Conservation (phyloP, 345 rosid species). For the Brassica nigra region DNA sequence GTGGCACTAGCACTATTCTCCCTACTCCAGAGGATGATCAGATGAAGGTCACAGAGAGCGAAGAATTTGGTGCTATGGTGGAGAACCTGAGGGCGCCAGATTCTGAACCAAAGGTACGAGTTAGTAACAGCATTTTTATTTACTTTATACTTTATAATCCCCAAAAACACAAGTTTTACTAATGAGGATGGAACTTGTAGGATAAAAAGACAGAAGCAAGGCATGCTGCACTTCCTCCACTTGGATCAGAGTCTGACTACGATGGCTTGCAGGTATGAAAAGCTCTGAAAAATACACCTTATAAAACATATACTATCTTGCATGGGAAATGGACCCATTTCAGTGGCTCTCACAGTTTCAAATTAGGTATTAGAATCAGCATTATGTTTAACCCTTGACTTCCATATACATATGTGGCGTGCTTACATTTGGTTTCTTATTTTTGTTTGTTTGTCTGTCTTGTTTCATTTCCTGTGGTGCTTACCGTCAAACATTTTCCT, state of each 20-base stretch:
- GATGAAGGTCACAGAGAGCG: conserved; percentile 54
- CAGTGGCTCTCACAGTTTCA: conserved; percentile 10
- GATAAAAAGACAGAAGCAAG: conserved; percentile 55
- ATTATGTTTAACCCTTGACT: background rate
- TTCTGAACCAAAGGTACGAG: conserved; percentile 52
- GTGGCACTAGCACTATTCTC: conserved; percentile 31
- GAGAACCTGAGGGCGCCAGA: conserved; percentile 58
- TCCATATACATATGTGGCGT: background rate
- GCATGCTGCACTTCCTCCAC: conserved; percentile 55
- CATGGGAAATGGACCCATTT: background rate
- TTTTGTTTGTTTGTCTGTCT: background rate
- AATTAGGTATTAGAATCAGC: background rate
- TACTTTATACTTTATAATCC: too few species aligned
- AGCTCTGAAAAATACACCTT: conserved; percentile 12
- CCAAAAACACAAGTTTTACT: conserved; percentile 6
- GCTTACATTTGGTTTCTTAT: conserved; percentile 18
- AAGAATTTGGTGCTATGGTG: conserved; percentile 64
- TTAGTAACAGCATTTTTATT: too few species aligned
- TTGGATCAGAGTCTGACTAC: conserved; percentile 59
- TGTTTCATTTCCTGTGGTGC: background rate
- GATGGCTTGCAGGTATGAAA: conserved; percentile 69
- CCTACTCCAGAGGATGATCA: conserved; percentile 41
- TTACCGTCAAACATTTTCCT: too few species aligned
- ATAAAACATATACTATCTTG: conserved; percentile 5
- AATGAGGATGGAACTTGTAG: conserved; percentile 48